A percentile compares a stretch with the other conserved stretches of the same genome.
Conservation (phyloP, 495 filamentous ascomycete genomes). For the Penicilliopsis zonata region DNA sequence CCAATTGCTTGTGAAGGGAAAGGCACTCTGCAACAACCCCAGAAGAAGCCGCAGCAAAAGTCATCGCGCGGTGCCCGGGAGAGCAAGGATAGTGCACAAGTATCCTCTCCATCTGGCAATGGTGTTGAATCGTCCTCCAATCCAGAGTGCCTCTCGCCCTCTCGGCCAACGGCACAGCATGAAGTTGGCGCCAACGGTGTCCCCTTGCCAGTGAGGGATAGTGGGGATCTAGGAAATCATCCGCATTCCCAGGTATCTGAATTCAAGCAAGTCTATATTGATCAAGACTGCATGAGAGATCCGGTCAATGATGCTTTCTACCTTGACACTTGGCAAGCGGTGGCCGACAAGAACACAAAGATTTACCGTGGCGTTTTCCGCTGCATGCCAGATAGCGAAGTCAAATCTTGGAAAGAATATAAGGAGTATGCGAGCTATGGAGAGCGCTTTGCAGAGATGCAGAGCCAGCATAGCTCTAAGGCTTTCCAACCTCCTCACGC, state of each 20-base stretch:
- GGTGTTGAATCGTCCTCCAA: conserved; percentile 10
- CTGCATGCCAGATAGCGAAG: conserved; percentile 92
- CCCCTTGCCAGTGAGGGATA: conserved; percentile 26
- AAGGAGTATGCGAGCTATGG: conserved; percentile 74
- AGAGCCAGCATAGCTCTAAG: conserved; percentile 36
- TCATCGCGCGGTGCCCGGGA: conserved; percentile 7
- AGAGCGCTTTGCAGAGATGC: conserved; percentile 64
- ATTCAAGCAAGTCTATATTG: conserved; percentile 50
- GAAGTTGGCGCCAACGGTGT: conserved; percentile 69
- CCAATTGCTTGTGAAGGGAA: conserved; percentile 49
- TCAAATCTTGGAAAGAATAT: conserved; percentile 88
- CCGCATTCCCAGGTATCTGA: conserved; percentile 51
- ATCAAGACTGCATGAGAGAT: conserved; percentile 65
- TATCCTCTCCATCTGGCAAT: conserved; percentile 29
- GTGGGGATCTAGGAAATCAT: conserved; percentile 28
- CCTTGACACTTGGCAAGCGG: conserved; percentile 75
- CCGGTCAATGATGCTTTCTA: conserved; percentile 76
- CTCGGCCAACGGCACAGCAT: conserved; percentile 52
- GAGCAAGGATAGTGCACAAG: conserved; percentile 25
- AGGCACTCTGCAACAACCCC: conserved; percentile 39
- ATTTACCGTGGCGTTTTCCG: conserved; percentile 89
- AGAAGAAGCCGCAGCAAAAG: conserved; percentile 15
- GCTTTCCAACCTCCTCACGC: conserved; percentile 22
- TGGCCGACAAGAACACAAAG: conserved; percentile 89
- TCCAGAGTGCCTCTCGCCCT: conserved; percentile 22